Evolutionary conservation across 306 rosid genomes (phyloP).

Genomic region (Pyrus pyrifolia): DNA sequence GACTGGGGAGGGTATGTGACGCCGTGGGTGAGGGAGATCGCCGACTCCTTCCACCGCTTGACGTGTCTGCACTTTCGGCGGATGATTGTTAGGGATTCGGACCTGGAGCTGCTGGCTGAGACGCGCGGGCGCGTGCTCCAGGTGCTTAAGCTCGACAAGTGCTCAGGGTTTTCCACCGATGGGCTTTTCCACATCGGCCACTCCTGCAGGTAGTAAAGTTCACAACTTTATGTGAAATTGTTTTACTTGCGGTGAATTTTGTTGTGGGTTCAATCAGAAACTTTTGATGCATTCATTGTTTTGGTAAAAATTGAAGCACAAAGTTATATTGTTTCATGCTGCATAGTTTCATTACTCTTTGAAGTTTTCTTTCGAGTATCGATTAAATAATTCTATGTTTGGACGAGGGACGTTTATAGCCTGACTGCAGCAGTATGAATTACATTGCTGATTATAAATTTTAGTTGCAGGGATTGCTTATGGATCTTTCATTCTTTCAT

Average conservation of each 20-base stretch:
- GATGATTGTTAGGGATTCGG: conserved; percentile 82
- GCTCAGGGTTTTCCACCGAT: conserved; percentile 88
- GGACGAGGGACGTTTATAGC: not conserved
- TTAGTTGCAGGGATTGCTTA: not conserved
- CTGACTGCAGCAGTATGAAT: not conserved
- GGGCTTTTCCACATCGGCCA: conserved; percentile 63
- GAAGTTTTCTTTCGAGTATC: not conserved
- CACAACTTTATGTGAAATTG: not conserved
- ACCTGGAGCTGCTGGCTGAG: conserved; percentile 62
- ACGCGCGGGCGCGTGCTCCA: conserved; percentile 61
- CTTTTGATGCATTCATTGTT: not conserved
- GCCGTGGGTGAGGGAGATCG: conserved; percentile 78
- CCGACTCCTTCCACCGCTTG: conserved; percentile 49
- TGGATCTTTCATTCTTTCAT: not conserved
- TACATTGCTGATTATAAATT: not conserved
- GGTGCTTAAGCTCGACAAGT: conserved; percentile 75
- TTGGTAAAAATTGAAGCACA: not conserved
- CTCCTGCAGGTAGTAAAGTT: conserved; percentile 54
- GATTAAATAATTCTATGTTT: not conserved
- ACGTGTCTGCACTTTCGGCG: conserved; percentile 79
- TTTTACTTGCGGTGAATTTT: not conserved
- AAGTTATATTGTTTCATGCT: not conserved
- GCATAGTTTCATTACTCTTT: not conserved
- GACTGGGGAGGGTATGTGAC: conserved; percentile 92
- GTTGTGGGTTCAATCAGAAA: not conserved